Conservation (phyloP, 1,139 yeast species). For the Sugiyamaella paludigena region DNA sequence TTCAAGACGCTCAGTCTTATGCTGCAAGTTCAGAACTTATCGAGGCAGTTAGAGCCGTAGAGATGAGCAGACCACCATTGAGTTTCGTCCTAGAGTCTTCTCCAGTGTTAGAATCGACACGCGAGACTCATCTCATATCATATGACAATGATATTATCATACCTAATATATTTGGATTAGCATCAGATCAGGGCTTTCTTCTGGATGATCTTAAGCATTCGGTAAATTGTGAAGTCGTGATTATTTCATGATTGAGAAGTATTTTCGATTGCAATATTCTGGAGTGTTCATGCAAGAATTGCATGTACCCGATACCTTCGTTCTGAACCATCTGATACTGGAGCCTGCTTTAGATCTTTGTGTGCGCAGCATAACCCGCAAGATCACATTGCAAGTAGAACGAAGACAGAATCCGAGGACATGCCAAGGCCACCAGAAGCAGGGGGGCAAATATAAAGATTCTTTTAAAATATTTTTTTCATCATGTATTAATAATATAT, state of each 20-base stretch:
- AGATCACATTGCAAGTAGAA: neutral
- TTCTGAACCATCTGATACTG: neutral
- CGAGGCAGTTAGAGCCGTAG: constrained; percentile 8
- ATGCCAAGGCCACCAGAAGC: neutral
- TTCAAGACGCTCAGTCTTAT: constrained; percentile 17
- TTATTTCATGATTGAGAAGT: neutral
- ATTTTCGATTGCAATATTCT: too few species aligned
- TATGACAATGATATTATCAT: constrained; percentile 21
- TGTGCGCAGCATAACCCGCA: too few species aligned
- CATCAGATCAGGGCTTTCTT: constrained; percentile 37
- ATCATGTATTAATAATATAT: constrained; percentile 5
- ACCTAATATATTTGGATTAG: constrained; percentile 32
- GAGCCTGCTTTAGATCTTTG: neutral
- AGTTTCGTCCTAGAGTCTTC: constrained; percentile 27
- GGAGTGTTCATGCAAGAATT: too few species aligned
- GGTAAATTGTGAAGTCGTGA: constrained; percentile 33
- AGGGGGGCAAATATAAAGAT: neutral
- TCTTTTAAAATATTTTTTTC: neutral
- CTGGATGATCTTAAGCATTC: constrained; percentile 34
- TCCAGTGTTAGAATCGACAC: constrained; percentile 24
- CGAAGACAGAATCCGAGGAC: neutral
- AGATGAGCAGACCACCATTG: too few species aligned
- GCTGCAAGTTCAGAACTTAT: constrained; percentile 18
- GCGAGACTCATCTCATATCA: constrained; percentile 14
- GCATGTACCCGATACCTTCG: too few species aligned